These are phyloP conservation scores for Caloboletus inedulis DNA, from an alignment of 1,284 basidiomycete species.

Conservation along the genomic window DNA sequence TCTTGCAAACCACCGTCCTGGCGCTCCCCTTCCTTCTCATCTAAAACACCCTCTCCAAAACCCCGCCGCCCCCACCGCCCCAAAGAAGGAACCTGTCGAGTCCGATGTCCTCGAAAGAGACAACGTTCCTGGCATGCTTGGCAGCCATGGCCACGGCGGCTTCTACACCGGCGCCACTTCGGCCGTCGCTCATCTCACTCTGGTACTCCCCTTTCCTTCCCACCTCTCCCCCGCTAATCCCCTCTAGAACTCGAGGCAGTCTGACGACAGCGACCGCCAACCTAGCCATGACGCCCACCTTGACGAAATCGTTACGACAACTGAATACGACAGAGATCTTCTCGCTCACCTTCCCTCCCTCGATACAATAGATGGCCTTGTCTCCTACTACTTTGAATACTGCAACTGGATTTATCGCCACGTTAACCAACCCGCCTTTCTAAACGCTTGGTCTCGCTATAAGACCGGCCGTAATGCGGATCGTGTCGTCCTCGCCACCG, in stretches of 20 bases:
- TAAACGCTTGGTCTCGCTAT: conserved; percentile 65
- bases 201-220: conserved; percentile 40
- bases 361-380: conserved; percentile 65
- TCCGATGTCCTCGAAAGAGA: conserved; percentile 46
- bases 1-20: conserved; percentile 46
- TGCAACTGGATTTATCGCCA: conserved; percentile 83
- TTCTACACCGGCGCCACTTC: conserved; percentile 73
- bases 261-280: conserved; percentile 51
- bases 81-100: conserved; percentile 54
- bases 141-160: conserved; percentile 59
- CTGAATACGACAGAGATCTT: conserved; percentile 69
- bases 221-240: conserved; percentile 13
- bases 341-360: conserved; percentile 59
- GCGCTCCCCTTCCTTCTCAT: conserved; percentile 24
- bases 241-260: conserved; percentile 44
- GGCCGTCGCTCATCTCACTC: conserved; percentile 60
- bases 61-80: conserved; percentile 31
- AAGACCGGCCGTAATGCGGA: conserved; percentile 62
- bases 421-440: conserved; percentile 61
- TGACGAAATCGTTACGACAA: conserved; percentile 43
- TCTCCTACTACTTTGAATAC: conserved; percentile 75
- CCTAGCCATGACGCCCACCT: conserved; percentile 41
- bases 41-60: conserved; percentile 36
- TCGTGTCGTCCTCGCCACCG: conserved; percentile 64
- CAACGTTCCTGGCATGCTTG: conserved; percentile 60